Base-by-base conservation (phyloP, 1,284 basidiomycete genomes). In the Inonotus hispidus region DNA sequence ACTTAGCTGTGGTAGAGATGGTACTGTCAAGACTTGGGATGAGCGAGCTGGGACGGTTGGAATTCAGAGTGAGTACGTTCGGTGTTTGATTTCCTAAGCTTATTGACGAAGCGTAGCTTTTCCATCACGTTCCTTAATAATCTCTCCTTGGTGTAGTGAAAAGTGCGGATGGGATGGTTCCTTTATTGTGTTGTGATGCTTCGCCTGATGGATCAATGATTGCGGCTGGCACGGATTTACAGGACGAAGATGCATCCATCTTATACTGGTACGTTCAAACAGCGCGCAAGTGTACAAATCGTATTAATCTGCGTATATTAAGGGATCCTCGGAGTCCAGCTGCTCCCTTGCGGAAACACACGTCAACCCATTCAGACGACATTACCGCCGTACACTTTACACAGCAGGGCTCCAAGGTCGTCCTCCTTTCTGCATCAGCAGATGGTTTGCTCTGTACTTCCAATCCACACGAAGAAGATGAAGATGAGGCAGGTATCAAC, bases 311-410 rank as follows among this genome's bases (percentile, higher is more conserved):
- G 46, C 37, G 56, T 53, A 64, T 41, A 10, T 27, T 27, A 68
- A 90, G 88, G 88, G 83, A 85, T 67, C 78, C 79, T 32, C 78
- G 83, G 25, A 76, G 74, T 56, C 79, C 82, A 4, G 73, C 68
- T 2, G 76, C 77, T n/a, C 82, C 78, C 19, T 66, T 81, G 16
- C 78, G 79, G 41, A 71, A 72, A 41, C 82, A 85, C 68, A 74
- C 78, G 1, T 87, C 83, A 13, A 90, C 87, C 0, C 88, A 92
- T 69, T 90, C 90, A 4, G 88, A 93, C 71, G 88, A 92, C 68
- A 79, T 91, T 57, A 91, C 90, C 0, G 75, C 79, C 2, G 68
- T 92, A 2, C 81, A 82, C 32, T 90, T 90, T 63, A 71, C 70
- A 57, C 59, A 32, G 41, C 67, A 73, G 29, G 66, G 62, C 43